A percentile compares a stretch with the other conserved stretches of the same genome.
These are phyloP conservation scores for Penicillium soppii DNA, from an alignment of 495 filamentous ascomycete genomes.

Conservation along the genomic window DNA sequence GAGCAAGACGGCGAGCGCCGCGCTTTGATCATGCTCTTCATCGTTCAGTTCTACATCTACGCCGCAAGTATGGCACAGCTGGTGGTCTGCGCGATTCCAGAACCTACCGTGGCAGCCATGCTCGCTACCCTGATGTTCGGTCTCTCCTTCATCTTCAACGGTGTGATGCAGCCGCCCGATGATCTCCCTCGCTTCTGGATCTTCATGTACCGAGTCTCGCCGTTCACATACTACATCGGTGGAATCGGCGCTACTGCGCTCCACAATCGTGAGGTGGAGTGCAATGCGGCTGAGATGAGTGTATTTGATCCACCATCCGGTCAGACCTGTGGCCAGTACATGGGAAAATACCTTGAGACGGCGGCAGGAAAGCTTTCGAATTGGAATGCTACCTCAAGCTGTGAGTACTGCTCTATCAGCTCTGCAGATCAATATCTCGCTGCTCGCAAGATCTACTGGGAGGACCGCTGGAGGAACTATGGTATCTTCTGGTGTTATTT, in stretches of 20 bases:
- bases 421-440: constrained; percentile 62
- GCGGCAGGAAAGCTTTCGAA: constrained; percentile 54
- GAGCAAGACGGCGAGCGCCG: constrained; percentile 40
- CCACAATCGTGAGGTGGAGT: constrained; percentile 53
- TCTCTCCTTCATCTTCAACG: constrained; percentile 53
- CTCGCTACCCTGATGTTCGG: constrained; percentile 55
- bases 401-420: constrained; percentile 57
- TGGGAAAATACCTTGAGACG: constrained; percentile 42
- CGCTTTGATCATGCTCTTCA: constrained; percentile 51
- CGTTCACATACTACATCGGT: constrained; percentile 63
- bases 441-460: constrained; percentile 44
- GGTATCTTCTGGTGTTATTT: constrained; percentile 62
- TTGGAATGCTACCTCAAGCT: constrained; percentile 44
- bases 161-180: constrained; percentile 59
- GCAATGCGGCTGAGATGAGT: constrained; percentile 53
- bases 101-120: constrained; percentile 53
- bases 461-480: constrained; percentile 66
- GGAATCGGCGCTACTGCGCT: constrained; percentile 56
- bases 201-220: constrained; percentile 71
- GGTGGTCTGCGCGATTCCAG: constrained; percentile 51
- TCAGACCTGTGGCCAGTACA: constrained; percentile 56
- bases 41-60: constrained; percentile 49
- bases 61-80: constrained; percentile 50
- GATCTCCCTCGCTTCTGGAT: constrained; percentile 69
- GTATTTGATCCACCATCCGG: constrained; percentile 50